Evolutionary conservation across 1,284 basidiomycete species (phyloP).

Genomic region (Fomitopsis schrenkii): DNA sequence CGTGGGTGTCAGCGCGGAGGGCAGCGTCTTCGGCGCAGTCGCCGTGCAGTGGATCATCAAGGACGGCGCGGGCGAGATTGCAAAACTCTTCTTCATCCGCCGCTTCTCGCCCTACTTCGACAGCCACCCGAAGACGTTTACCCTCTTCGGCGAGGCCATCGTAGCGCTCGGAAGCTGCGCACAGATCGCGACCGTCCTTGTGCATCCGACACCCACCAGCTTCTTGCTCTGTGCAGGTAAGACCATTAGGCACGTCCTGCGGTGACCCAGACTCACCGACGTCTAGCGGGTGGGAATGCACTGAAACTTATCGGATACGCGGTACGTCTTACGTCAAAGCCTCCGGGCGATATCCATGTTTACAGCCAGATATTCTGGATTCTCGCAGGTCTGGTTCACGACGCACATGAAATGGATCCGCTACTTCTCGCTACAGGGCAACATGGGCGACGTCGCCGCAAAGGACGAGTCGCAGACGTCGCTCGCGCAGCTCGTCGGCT

Average conservation of each 20-base stretch:
- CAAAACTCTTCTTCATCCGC: constrained; percentile 31
- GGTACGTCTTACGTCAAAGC: constrained; percentile 13
- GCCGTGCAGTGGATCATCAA: constrained; percentile 33
- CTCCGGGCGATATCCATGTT: neutral
- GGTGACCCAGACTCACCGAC: neutral
- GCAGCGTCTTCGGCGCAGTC: constrained; percentile 30
- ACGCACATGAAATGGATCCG: constrained; percentile 32
- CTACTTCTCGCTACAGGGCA: constrained; percentile 27
- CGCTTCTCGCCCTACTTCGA: constrained; percentile 29
- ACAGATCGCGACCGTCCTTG: constrained; percentile 26
- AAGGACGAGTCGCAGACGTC: constrained; percentile 31
- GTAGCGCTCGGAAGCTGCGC: constrained; percentile 25
- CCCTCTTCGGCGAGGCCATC: constrained; percentile 21
- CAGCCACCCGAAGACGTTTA: constrained; percentile 30
- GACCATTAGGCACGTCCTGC: neutral
- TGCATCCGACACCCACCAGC: constrained; percentile 20
- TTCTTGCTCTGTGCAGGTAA: constrained; percentile 28
- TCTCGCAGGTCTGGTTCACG: constrained; percentile 26
- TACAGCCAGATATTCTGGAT: neutral
- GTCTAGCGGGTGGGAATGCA: constrained; percentile 26
- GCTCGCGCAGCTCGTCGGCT: constrained; percentile 26
- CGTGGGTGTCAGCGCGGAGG: constrained; percentile 29
- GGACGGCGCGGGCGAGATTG: constrained; percentile 29
- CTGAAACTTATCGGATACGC: constrained; percentile 29
- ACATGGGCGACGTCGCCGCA: constrained; percentile 29